Base-by-base conservation (phyloP, 164 flowering plant species). In the Euptelea pleiosperma region DNA sequence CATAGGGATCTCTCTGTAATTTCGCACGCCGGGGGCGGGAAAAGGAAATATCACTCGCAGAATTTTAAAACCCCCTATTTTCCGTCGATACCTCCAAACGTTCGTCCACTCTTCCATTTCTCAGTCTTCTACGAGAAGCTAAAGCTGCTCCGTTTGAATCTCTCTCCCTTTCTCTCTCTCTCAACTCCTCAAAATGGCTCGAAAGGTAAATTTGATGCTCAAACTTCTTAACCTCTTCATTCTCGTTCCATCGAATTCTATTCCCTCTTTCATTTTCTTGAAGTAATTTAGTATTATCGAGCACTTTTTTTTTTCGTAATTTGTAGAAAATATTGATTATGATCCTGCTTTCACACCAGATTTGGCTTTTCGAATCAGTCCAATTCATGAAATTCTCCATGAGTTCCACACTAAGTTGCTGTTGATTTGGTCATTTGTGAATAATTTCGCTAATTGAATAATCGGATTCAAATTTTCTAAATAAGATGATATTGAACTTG, bases 111-210 rank as follows among this genome's bases (percentile, higher is more conserved):
- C n/a, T n/a, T n/a, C n/a, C n/a, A n/a, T 53, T 6, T 14, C 0
- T 14, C 3, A 36, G 15, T 25, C 52, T 57, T 57, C 48, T 19
- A 5, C 41, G 10, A 57, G 42, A 57, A 57, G 61, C 52, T 31
- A 14, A 31, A 11, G 11, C n/a, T n/a, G n/a, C n/a, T n/a, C n/a
- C n/a, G n/a, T n/a, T n/a, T n/a, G n/a, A n/a, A n/a, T n/a, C n/a
- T n/a, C n/a, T n/a, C n/a, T n/a, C n/a, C n/a, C n/a, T n/a, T n/a
- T 2, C 14, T 15, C 41, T 48, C 60, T 47, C 52, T 48, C 35
- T 41, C 48, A 37, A 36, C 10, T 14, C 15, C 52, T 55, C 65
- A 22, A 55, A n/a, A 77, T 77, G 82, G 79, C 82, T 48, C 71
- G 82, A 40, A 77, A 57, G 77, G 82, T 74, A 55, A 60, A 28